These are phyloP conservation scores for Talaromyces amestolkiae DNA, from an alignment of 2,329 filamentous ascomycete genomes.

Conservation along the genomic window DNA sequence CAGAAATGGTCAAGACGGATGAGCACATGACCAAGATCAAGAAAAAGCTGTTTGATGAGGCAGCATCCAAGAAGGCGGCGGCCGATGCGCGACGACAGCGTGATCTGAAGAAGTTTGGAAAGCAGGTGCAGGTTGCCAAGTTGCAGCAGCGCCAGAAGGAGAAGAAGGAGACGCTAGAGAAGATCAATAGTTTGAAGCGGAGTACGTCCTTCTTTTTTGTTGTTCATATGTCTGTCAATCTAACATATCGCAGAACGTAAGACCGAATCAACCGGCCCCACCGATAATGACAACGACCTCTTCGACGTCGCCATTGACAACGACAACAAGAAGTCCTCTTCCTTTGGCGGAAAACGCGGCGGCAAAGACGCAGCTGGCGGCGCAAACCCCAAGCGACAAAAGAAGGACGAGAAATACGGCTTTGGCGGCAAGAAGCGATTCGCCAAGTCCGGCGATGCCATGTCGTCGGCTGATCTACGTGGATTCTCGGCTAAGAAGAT, in stretches of 20 bases:
- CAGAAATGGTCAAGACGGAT: conserved; percentile 98
- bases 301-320: conserved; percentile 88
- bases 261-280: conserved; percentile 59
- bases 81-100: conserved; percentile 87
- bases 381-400: conserved; percentile 67
- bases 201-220: conserved; percentile 61
- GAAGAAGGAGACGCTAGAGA: conserved; percentile 90
- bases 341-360: conserved; percentile 38
- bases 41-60: conserved; percentile 87
- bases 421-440: conserved; percentile 95
- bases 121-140: conserved; percentile 95
- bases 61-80: conserved; percentile 85
- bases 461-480: conserved; percentile 75
- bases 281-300: conserved; percentile 71
- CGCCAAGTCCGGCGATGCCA: conserved; percentile 84
- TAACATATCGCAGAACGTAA: conserved; percentile 68
- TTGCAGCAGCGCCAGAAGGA: conserved; percentile 89
- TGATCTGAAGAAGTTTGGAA: conserved; percentile 98
- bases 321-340: conserved; percentile 44
- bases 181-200: conserved; percentile 91
- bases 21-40: conserved; percentile 98
- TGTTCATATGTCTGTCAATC: neutral
- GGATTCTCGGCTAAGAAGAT: conserved; percentile 81
- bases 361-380: conserved; percentile 28
- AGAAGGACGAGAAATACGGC: conserved; percentile 93